Evolutionary conservation across 306 rosid genomes (phyloP).

Genomic region (Acacia crassicarpa): DNA sequence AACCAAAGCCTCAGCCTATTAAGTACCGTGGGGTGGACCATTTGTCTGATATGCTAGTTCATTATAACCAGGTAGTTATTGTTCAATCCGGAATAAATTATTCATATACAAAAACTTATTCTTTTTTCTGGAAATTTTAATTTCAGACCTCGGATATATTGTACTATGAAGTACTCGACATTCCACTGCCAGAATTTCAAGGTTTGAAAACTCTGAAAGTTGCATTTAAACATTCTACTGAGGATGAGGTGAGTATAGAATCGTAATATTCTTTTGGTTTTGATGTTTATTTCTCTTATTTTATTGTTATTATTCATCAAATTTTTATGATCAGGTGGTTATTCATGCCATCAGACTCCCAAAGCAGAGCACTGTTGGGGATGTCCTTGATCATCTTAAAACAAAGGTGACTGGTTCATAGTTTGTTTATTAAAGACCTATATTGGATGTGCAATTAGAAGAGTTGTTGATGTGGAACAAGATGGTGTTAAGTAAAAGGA

Average conservation of each 20-base stretch:
- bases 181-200: conserved; percentile 93
- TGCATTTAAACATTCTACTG: conserved; percentile 80
- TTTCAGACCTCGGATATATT: conserved; percentile 82
- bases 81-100: conserved; percentile 17
- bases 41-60: conserved; percentile 87
- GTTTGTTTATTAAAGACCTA: not conserved
- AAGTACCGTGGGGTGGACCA: conserved; percentile 81
- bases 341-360: conserved; percentile 85
- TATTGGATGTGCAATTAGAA: not conserved
- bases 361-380: conserved; percentile 88
- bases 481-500: not conserved
- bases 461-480: not conserved
- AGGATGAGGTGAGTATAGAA: conserved; percentile 74
- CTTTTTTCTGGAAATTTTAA: not conserved
- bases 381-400: conserved; percentile 80
- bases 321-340: conserved; percentile 56
- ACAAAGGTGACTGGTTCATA: conserved; percentile 55
- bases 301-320: not conserved
- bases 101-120: conserved; percentile 9
- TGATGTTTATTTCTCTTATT: not conserved
- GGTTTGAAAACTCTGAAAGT: conserved; percentile 89
- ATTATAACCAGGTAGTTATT: conserved; percentile 80
- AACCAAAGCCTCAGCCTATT: conserved; percentile 90
- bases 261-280: conserved; percentile 18
- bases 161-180: conserved; percentile 88